Evolutionary conservation across 2,329 filamentous ascomycete species (phyloP).

Genomic region (Aspergillus sp.): DNA sequence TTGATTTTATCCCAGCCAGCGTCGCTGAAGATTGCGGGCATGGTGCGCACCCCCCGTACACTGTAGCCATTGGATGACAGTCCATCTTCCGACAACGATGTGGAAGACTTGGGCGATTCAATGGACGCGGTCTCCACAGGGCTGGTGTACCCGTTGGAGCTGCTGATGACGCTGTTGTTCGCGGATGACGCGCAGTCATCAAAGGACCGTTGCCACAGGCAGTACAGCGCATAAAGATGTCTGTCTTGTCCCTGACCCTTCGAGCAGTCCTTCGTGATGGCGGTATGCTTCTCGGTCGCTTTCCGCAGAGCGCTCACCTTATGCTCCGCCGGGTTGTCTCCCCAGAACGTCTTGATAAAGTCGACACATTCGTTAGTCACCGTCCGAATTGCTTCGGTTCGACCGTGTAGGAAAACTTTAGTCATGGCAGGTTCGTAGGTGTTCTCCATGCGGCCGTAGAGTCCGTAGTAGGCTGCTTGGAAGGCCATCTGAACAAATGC

Average conservation of each 20-base stretch:
- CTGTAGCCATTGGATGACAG: conserved; percentile 55
- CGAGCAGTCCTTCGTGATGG: conserved; percentile 78
- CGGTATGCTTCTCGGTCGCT: conserved; percentile 80
- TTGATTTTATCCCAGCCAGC: conserved; percentile 93
- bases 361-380: conserved; percentile 82
- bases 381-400: conserved; percentile 88
- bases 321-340: conserved; percentile 75
- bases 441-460: conserved; percentile 91
- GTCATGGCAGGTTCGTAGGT: conserved; percentile 99
- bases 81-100: conserved; percentile 47
- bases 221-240: conserved; percentile 91
- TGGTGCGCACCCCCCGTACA: conserved; percentile 49
- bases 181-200: conserved; percentile 66
- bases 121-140: conserved; percentile 44
- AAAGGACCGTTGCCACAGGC: conserved; percentile 87
- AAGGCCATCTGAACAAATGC: conserved; percentile 99
- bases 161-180: conserved; percentile 52
- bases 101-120: conserved; percentile 35
- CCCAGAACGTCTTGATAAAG: conserved; percentile 94
- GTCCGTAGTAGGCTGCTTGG: conserved; percentile 94
- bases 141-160: conserved; percentile 66
- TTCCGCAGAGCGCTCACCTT: conserved; percentile 85
- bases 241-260: conserved; percentile 90
- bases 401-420: conserved; percentile 87
- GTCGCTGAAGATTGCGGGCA: conserved; percentile 78